Percentiles rank a stretch among this genome's conserved stretches.
phyloP scores from a whole-genome alignment of 768 basidiomycete species.

The Leccinum uliginosum region DNA sequence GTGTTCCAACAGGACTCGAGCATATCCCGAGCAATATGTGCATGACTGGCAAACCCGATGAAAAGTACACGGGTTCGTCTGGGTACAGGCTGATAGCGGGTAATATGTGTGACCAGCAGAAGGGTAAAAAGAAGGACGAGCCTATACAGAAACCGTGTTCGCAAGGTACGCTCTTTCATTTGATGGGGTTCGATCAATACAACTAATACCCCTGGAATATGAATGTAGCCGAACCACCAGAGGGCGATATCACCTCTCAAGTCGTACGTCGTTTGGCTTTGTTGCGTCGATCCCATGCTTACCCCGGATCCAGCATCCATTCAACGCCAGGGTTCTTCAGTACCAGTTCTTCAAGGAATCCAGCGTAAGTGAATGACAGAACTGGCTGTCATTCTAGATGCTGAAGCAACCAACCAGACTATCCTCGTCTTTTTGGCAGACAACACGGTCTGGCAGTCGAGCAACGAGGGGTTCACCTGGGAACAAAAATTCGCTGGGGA shows the following conservation, averaged over 20 bases:
- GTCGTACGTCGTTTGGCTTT: slow-evolving; percentile 43
- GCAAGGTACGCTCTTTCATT: slow-evolving; percentile 43
- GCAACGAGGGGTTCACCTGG: slow-evolving; percentile 95
- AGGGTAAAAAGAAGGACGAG: slow-evolving; percentile 65
- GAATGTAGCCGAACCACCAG: slow-evolving; percentile 63
- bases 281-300: background rate
- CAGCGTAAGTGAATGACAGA: slow-evolving; percentile 39
- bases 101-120: slow-evolving; percentile 67
- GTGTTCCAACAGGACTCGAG: slow-evolving; percentile 85
- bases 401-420: slow-evolving; percentile 42
- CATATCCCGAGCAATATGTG: slow-evolving; percentile 78
- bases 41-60: slow-evolving; percentile 39
- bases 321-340: slow-evolving; percentile 62
- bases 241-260: slow-evolving; percentile 76
- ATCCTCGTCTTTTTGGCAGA: slow-evolving; percentile 80
- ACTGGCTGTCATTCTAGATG: background rate
- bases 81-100: slow-evolving; percentile 93
- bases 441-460: slow-evolving; percentile 85
- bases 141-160: slow-evolving; percentile 72
- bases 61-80: slow-evolving; percentile 81
- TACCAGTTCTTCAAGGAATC: slow-evolving; percentile 84
- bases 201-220: background rate
- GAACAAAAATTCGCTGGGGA: slow-evolving; percentile 54
- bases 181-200: background rate
- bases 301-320: slow-evolving; percentile 53